Evolutionary conservation across 495 filamentous ascomycete genomes (phyloP).

Genomic region (Glonium stellatum): DNA sequence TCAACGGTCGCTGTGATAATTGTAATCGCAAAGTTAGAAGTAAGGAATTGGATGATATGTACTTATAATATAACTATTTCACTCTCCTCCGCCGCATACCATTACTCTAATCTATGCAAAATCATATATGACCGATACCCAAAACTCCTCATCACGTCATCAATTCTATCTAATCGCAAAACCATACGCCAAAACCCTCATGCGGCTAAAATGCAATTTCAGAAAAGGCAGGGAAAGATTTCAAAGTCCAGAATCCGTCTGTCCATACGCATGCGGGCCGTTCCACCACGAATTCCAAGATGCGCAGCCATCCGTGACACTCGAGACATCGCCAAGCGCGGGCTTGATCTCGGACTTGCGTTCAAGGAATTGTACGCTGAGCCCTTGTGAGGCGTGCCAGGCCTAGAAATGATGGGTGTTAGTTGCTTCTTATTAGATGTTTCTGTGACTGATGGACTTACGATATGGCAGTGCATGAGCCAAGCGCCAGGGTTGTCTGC

Average conservation of each 20-base stretch:
- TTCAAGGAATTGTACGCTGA: conserved; percentile 34
- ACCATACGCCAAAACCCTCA: no score
- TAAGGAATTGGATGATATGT: no score
- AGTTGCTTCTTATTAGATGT: neutral
- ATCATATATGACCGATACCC: no score
- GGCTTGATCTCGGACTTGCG: conserved; percentile 13
- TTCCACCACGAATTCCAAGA: conserved; percentile 27
- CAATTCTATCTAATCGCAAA: no score
- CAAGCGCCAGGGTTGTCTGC: conserved; percentile 34
- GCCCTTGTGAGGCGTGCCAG: conserved; percentile 31
- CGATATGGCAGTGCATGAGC: conserved; percentile 36
- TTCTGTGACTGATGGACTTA: neutral
- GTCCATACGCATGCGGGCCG: conserved; percentile 22
- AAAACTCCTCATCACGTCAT: no score
- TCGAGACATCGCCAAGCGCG: conserved; percentile 10
- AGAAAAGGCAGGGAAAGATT: neutral
- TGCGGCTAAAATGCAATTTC: no score
- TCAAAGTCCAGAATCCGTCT: conserved; percentile 22
- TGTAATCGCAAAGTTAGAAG: no score
- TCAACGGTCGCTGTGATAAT: no score
- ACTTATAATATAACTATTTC: no score
- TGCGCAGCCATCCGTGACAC: conserved; percentile 21
- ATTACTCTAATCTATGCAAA: no score
- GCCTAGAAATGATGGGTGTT: neutral
- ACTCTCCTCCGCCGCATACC: no score